phyloP scores from a whole-genome alignment of 2,329 filamentous ascomycete species.

The Fusarium protoensiforme region DNA sequence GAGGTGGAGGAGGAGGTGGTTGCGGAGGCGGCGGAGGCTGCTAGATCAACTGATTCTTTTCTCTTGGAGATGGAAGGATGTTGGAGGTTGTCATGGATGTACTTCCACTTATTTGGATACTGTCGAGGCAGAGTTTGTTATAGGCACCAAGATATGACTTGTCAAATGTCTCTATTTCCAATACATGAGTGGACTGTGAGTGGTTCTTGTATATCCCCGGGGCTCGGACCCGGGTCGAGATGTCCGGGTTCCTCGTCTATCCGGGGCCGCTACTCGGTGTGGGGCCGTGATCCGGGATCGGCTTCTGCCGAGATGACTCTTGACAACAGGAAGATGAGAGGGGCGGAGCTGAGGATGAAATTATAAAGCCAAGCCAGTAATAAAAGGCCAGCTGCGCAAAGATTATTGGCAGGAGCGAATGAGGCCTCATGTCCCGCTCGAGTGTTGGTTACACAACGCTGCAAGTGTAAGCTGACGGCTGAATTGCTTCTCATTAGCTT shows the following conservation, averaged over 20 bases:
- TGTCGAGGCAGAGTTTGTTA: not conserved
- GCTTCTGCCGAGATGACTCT: not conserved
- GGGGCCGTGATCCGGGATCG: not conserved
- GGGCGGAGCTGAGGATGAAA: not conserved
- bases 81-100: not conserved
- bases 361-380: not conserved
- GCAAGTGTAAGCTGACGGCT: not conserved
- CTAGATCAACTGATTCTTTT: not conserved
- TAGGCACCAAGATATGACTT: not conserved
- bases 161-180: not conserved
- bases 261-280: not conserved
- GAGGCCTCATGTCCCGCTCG: not conserved
- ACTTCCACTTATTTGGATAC: not conserved
- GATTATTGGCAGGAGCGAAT: not conserved
- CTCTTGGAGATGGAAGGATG: not conserved
- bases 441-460: not conserved
- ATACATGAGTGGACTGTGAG: not conserved
- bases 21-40: conserved; percentile 1
- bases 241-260: not conserved
- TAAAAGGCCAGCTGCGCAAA: not conserved
- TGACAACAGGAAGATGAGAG: not conserved
- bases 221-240: not conserved
- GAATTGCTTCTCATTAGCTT: not conserved
- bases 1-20: not conserved
- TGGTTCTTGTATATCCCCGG: not conserved